Percentiles rank a stretch among this genome's conserved stretches.
phyloP scores from a whole-genome alignment of 306 rosid species.

The Ochetophila trinervis region DNA sequence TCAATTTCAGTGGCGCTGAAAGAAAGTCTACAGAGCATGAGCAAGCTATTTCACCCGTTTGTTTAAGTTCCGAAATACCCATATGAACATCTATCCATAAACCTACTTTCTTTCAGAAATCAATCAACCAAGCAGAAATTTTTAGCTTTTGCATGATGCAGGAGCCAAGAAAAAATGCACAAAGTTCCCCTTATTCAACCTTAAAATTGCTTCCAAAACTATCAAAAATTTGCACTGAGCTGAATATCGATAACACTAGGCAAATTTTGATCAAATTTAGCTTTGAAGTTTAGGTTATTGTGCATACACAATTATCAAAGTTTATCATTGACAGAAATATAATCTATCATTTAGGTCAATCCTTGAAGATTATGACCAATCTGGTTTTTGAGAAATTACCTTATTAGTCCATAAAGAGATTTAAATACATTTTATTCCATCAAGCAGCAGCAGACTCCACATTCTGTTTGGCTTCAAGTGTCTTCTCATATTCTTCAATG shows the following conservation, averaged over 20 bases:
- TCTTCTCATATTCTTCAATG: conserved; percentile 90
- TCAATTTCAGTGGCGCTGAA: background rate
- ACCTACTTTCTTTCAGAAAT: background rate
- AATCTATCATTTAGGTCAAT: background rate
- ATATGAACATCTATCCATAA: background rate
- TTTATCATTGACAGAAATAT: background rate
- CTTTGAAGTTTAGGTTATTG: too few relatives aligned
- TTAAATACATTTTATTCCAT: background rate
- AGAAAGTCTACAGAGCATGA: background rate
- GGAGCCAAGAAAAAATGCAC: background rate
- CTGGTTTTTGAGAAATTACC: conserved; percentile 24
- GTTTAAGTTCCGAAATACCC: too few relatives aligned
- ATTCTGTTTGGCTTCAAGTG: conserved; percentile 51
- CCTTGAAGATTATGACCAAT: background rate
- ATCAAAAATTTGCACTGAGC: too few relatives aligned
- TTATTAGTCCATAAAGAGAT: background rate
- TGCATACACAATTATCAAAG: background rate
- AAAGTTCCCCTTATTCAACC: background rate
- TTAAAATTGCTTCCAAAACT: too few relatives aligned
- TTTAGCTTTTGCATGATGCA: background rate
- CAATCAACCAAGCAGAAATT: background rate
- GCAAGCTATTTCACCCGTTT: background rate
- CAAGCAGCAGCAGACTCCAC: conserved; percentile 31
- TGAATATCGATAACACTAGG: too few relatives aligned
- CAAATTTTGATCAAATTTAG: too few relatives aligned